phyloP scores from a whole-genome alignment of 31 red algal species.

The Bonnemaisonia californica region DNA sequence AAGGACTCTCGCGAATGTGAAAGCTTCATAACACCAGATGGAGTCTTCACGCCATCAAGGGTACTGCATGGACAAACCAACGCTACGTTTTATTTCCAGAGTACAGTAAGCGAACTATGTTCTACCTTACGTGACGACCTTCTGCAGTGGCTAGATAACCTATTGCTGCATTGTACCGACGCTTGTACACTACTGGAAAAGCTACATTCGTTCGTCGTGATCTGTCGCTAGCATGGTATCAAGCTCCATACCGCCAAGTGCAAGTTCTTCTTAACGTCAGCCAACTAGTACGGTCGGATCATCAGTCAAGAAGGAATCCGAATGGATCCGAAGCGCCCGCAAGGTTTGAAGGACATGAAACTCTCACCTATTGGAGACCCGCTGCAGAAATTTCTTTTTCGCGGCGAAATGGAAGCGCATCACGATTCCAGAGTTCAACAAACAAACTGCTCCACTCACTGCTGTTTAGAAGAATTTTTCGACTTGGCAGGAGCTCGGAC shows the following conservation, averaged over 20 bases:
- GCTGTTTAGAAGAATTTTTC: slow-evolving; percentile 24
- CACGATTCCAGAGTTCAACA: slow-evolving; percentile 43
- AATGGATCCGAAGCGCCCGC: slow-evolving; percentile 21
- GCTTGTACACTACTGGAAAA: slow-evolving; percentile 18
- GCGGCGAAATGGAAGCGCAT: slow-evolving; percentile 50
- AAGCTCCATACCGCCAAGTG: slow-evolving; percentile 58
- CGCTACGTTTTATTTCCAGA: slow-evolving; percentile 37
- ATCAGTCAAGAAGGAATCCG: slow-evolving; percentile 12
- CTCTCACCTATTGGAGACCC: neutral
- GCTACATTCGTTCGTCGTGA: slow-evolving; percentile 6
- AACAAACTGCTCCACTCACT: slow-evolving; percentile 28
- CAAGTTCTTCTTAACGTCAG: slow-evolving; percentile 7
- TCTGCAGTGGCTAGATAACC: slow-evolving; percentile 51
- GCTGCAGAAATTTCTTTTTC: slow-evolving; percentile 6
- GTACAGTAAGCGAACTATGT: slow-evolving; percentile 23
- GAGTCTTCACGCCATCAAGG: slow-evolving; percentile 42
- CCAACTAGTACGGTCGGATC: slow-evolving; percentile 35
- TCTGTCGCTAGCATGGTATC: slow-evolving; percentile 22
- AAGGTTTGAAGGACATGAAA: slow-evolving; percentile 26
- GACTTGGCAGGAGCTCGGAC: neutral
- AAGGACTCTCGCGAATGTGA: slow-evolving; percentile 27
- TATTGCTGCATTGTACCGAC: slow-evolving; percentile 28
- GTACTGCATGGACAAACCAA: slow-evolving; percentile 38
- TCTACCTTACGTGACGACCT: slow-evolving; percentile 23
- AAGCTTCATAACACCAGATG: slow-evolving; percentile 44